Conservation (phyloP, 176 grass and related monocot species). For the Musa acuminata region DNA sequence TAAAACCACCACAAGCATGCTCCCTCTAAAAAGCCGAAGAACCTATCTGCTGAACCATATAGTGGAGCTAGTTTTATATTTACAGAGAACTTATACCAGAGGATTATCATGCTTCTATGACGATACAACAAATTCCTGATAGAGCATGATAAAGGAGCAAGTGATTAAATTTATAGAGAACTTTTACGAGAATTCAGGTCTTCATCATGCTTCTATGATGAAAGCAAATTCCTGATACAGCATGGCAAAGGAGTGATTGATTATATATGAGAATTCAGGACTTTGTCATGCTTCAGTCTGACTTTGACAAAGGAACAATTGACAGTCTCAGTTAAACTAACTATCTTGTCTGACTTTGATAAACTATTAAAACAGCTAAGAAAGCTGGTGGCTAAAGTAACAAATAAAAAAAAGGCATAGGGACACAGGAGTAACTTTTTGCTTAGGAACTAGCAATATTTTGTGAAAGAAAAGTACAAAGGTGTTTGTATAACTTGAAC, state of each 20-base stretch:
- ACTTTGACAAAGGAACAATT: constrained; percentile 10
- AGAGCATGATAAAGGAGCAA: background rate
- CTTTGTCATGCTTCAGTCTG: no score
- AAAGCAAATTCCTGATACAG: constrained; percentile 31
- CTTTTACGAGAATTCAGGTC: constrained; percentile 25
- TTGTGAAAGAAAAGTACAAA: background rate
- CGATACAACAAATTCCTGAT: constrained; percentile 29
- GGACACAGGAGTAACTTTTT: background rate
- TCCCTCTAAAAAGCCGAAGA: constrained; percentile 30
- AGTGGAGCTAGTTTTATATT: constrained; percentile 31
- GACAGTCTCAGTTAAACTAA: constrained; percentile 23
- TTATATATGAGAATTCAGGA: no score
- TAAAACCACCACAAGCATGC: constrained; percentile 33
- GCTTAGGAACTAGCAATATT: background rate
- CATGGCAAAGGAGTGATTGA: background rate
- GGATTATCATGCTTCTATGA: constrained; percentile 29
- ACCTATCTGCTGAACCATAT: constrained; percentile 29
- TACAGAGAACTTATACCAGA: constrained; percentile 7
- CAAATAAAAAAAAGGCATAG: constrained; percentile 8
- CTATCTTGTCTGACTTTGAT: constrained; percentile 21
- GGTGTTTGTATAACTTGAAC: background rate
- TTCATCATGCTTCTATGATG: constrained; percentile 21
- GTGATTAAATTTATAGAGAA: background rate
- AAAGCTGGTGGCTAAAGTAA: constrained; percentile 3
- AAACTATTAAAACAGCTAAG: constrained; percentile 10